Evolutionary conservation across 805 yeast genomes (phyloP), one percentile per base, ranked within the genome.

Genomic region (Yamadazyma tumulicola): DNA sequence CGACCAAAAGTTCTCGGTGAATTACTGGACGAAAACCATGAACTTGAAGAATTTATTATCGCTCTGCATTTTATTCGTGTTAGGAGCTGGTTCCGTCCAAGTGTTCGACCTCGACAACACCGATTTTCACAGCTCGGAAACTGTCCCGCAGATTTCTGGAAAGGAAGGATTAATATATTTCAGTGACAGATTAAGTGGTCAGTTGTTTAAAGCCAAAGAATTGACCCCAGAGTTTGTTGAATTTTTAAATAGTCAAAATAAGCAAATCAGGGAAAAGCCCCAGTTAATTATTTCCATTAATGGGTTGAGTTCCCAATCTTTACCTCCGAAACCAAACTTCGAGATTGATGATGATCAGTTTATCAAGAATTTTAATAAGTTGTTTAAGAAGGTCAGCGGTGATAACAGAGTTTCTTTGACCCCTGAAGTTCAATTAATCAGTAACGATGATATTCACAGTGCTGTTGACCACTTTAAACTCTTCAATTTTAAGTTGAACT

Each of bases 161-260:
- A 38, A 39, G 17, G 66, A 64, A 32, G 67, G 74, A 2, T 49
- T 61, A 20, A 49, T 64, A 36, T 69, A 67, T 46, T 60, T 74
- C 41, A 69, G 75, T 24, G 75, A 72, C 43, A 63, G 59, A 37
- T 31, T 43, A 28, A 29, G 38, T 14, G 20, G 31, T 18, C 37
- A 39, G 19, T 22, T 37, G 19, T 42, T 31, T 24, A 42, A 49
- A 21, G 18, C n/a, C 11, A 13, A 31, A 19, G 38, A 34, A n/a
- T 36, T 42, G 26, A 9, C 23, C 8, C 11, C 23, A 9, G 23
- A 20, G 11, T 20, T 45, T 14, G 43, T 57, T 27, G 52, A 58
- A 12, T 55, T 61, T 34, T 38, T 60, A 20, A 51, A 51, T 12
- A 29, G 39, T 9, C 47, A 43, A 24, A 37, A 43, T 26, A 16